Base-by-base conservation (phyloP, 1,284 basidiomycete genomes). In the Pholiota adiposa region DNA sequence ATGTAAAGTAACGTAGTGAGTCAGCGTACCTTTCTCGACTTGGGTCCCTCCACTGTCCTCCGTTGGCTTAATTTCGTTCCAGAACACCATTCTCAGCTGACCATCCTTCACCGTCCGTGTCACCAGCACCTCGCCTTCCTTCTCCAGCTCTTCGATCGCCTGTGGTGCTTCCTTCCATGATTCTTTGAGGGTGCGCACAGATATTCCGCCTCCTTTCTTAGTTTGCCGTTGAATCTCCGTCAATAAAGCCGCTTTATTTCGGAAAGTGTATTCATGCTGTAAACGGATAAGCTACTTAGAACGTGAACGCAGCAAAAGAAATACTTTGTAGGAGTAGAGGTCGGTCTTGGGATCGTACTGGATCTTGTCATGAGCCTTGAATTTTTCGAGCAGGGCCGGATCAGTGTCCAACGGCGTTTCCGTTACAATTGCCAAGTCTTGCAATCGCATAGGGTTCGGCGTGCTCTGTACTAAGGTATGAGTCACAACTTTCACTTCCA, bases 241-340 rank as follows among this genome's bases (percentile, higher is more conserved):
- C 2, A 96, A 75, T 1, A 97, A 79, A 1, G 93, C 87, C 0
- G 86, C 87, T 73, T 94, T 94, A 67, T 88, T 94, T 25, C 89
- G 85, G 66, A 96, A 89, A 62, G 89, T 89, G 72, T 86, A 95
- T 73, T 97, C 94, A 63, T 94, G 93, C 92, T 95, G 44, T 43
- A 46, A 27, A 34, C 29, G 34, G 18, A 16, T 27, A 51, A 34
- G 53, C 51, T 41, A 4, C 14, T n/a, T 7, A 0, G 7, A 51
- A n/a, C 48, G 48, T 9, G 1, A 18, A 11, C 1, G 25, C 3
- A 27, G 16, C 49, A 48, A 31, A 70, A 77, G 36, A n/a, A n/a
- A n/a, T 64, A 86, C 92, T 65, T 86, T 90, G 75, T 95, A 96
- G 4, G 91, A 89, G 71, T 90, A 96, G 0, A 95, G 77, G 67